Evolutionary conservation across 768 basidiomycete genomes (phyloP).

Genomic region (Mycena latifolia): DNA sequence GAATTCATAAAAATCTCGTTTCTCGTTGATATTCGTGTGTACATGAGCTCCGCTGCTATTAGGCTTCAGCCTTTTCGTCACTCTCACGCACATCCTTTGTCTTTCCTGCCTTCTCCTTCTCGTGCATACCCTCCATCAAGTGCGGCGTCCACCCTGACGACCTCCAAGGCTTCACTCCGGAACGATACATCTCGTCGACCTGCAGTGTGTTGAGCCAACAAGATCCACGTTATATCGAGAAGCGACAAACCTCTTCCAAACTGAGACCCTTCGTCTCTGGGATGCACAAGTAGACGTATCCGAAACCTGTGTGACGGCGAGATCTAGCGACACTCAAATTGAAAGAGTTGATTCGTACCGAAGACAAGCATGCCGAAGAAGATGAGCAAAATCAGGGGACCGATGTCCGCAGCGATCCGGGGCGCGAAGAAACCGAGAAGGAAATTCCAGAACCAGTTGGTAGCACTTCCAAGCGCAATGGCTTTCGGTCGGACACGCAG

Average conservation of each 20-base stretch:
- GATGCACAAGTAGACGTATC: constrained; percentile 82
- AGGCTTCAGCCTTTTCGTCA: constrained; percentile 11
- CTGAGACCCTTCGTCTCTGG: constrained; percentile 87
- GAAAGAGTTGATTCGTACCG: constrained; percentile 40
- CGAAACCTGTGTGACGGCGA: constrained; percentile 48
- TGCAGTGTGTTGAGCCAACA: constrained; percentile 37
- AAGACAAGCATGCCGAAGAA: constrained; percentile 82
- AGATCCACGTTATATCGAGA: neutral
- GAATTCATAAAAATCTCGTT: too few relatives aligned
- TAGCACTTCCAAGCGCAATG: constrained; percentile 80
- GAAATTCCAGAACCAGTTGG: constrained; percentile 83
- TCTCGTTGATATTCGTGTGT: too few relatives aligned
- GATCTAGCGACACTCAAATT: neutral
- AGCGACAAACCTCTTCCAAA: constrained; percentile 69
- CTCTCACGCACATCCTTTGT: constrained; percentile 10
- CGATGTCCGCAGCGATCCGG: constrained; percentile 72
- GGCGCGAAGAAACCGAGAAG: constrained; percentile 80
- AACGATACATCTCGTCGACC: constrained; percentile 82
- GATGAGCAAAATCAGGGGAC: constrained; percentile 80
- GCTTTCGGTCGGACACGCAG: constrained; percentile 82
- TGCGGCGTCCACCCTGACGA: constrained; percentile 71
- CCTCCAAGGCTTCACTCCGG: constrained; percentile 76
- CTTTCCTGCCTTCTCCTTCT: constrained; percentile 36
- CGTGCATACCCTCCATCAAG: constrained; percentile 55
- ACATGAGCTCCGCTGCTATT: too few relatives aligned